Percentiles rank a stretch among this genome's conserved stretches.
Evolutionary conservation across 148 eudicot species (phyloP).

Genomic region (Chenopodium suecicum): DNA sequence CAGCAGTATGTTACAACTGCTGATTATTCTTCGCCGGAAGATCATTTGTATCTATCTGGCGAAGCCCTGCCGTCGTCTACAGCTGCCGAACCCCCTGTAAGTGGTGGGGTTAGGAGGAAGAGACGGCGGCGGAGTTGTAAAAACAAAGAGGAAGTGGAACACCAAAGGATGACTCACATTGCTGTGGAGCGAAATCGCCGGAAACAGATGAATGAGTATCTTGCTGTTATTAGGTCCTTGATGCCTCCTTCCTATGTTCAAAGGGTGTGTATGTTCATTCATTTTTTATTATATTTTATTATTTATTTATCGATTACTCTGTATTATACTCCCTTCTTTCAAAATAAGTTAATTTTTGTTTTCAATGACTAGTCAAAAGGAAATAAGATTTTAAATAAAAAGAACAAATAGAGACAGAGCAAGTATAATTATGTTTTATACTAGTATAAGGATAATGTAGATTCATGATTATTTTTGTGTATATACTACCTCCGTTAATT

Average conservation of each 20-base stretch:
- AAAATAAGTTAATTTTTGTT: too few relatives aligned
- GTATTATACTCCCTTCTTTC: too few relatives aligned
- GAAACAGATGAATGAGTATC: slow-evolving; percentile 88
- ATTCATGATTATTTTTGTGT: too few relatives aligned
- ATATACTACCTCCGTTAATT: too few relatives aligned
- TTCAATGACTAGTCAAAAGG: too few relatives aligned
- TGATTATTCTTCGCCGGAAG: slow-evolving; percentile 39
- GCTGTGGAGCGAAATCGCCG: slow-evolving; percentile 86
- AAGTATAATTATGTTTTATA: too few relatives aligned
- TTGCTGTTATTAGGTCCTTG: slow-evolving; percentile 63
- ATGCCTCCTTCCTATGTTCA: slow-evolving; percentile 83
- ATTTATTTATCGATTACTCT: background rate
- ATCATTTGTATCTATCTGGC: slow-evolving; percentile 9
- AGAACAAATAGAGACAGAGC: too few relatives aligned
- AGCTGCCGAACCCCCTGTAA: background rate
- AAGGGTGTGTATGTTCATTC: slow-evolving; percentile 44
- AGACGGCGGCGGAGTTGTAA: slow-evolving; percentile 50
- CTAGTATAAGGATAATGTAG: too few relatives aligned
- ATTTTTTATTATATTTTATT: background rate
- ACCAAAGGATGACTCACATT: slow-evolving; percentile 89
- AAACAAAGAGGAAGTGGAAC: slow-evolving; percentile 76
- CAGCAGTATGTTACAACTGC: slow-evolving; percentile 11
- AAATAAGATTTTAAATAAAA: too few relatives aligned
- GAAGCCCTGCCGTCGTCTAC: slow-evolving; percentile 17
- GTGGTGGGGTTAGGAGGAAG: slow-evolving; percentile 38